Base-by-base conservation (phyloP, 202 grass and related monocot species). In the Dendrocalamus latiflorus region DNA sequence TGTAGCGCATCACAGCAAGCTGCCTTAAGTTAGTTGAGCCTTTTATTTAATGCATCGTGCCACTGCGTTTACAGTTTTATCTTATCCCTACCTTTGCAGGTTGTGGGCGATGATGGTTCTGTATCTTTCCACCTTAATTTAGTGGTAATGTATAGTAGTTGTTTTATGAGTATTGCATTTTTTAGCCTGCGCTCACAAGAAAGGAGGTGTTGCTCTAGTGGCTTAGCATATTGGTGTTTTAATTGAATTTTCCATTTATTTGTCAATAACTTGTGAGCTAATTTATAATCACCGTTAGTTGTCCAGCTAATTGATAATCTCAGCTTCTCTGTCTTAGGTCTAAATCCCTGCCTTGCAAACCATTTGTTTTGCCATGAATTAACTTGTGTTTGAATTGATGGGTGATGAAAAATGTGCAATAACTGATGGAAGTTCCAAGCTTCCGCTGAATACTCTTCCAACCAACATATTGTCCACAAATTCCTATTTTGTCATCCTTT, bases 71-170 rank as follows among this genome's bases (percentile, higher is more conserved):
- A 64, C 36, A 80, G 72, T 59, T 83, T 42, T 36, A 44, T 9
- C 62, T 65, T 9, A 62, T 70, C 58, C 50, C 16, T 84, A 10
- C 59, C 51, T 65, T 65, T 81, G 87, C 93, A 98, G 95, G 93
- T 98, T 38, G 89, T 93, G 57, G 77, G 91, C 13, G 83, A 95
- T 69, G 95, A 92, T 86, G 95, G 95, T 80, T 94, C 91, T 86
- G 95, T 98, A 95, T 98, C 95, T 43, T 92, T 86, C 28, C 51
- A 34, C 44, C 5, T 61, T 68, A n/a, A 21, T 73, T 8, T 41
- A 65, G 10, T 55, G 28, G 3, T 83, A 57, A 30, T 55, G 30
- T 43, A 58, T 11, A 67, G 22, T 65, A 0, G 25, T 9, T 18
- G 25, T 12, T 61, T 70, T 70, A 56, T 45, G 21, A 18, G 5